Conservation (phyloP, 495 filamentous ascomycete species). For the Daldinia concentrica region DNA sequence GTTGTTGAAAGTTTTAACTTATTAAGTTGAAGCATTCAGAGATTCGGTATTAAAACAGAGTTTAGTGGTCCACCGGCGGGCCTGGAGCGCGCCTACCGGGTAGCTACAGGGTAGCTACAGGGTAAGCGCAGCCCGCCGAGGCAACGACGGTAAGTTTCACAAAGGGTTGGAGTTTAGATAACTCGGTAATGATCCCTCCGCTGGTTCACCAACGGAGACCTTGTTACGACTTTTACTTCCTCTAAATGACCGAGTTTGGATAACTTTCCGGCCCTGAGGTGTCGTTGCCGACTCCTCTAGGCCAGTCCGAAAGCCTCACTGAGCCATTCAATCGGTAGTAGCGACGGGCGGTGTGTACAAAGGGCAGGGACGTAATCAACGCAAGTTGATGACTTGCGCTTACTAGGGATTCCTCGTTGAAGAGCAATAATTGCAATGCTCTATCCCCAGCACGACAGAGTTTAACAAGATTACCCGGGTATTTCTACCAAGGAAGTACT, state of each 20-base stretch:
- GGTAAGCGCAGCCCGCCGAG: constrained; percentile 1
- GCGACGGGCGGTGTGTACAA: constrained; percentile 77
- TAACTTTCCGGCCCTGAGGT: constrained; percentile 72
- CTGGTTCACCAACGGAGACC: constrained; percentile 79
- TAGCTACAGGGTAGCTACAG: constrained; percentile 5
- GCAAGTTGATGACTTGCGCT: constrained; percentile 77
- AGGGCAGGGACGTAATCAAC: constrained; percentile 79
- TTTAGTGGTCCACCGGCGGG: constrained; percentile 4
- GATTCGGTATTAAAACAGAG: background rate
- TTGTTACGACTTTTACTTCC: constrained; percentile 82
- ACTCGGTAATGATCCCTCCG: constrained; percentile 30
- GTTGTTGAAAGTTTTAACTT: constrained; percentile 15
- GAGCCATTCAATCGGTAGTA: constrained; percentile 76
- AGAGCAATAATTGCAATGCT: constrained; percentile 84
- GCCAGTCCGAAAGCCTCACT: constrained; percentile 77
- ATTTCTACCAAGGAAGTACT: constrained; percentile 76
- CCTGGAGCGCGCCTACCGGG: background rate
- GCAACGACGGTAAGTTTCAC: constrained; percentile 4
- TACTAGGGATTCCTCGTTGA: constrained; percentile 82
- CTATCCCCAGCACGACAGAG: constrained; percentile 79
- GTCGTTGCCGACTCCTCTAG: constrained; percentile 70
- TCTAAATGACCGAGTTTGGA: constrained; percentile 79
- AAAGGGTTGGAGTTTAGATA: constrained; percentile 3
- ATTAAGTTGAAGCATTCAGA: constrained; percentile 8
- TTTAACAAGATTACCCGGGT: constrained; percentile 80